phyloP scores from a whole-genome alignment of 768 basidiomycete species.

The Paxillus involutus region DNA sequence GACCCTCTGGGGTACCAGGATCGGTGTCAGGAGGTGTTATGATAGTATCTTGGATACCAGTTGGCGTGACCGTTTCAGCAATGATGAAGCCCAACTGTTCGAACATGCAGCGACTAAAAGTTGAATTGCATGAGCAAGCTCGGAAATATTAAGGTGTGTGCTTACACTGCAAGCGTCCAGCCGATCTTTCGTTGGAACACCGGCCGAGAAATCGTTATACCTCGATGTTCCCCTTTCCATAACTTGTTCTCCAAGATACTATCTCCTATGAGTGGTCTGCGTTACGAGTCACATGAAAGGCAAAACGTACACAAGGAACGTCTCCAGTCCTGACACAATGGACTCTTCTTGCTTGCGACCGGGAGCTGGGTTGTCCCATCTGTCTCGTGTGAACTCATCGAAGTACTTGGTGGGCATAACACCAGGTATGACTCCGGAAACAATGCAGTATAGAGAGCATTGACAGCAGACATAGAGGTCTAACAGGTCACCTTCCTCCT shows the following conservation, averaged over 20 bases:
- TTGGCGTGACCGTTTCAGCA: constrained; percentile 15
- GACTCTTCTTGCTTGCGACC: constrained; percentile 57
- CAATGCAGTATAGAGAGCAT: constrained; percentile 73
- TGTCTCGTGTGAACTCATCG: constrained; percentile 66
- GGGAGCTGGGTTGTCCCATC: constrained; percentile 51
- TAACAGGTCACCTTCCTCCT: constrained; percentile 54
- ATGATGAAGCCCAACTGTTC: constrained; percentile 38
- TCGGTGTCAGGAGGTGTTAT: constrained; percentile 60
- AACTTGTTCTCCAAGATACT: constrained; percentile 76
- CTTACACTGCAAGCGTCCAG: constrained; percentile 62
- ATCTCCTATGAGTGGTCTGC: constrained; percentile 3
- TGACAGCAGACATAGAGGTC: constrained; percentile 87
- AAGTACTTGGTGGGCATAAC: constrained; percentile 63
- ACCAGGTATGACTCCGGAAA: constrained; percentile 69
- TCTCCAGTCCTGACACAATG: constrained; percentile 61
- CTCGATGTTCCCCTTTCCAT: constrained; percentile 67
- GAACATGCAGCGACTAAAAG: constrained; percentile 41
- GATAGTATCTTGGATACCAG: constrained; percentile 39
- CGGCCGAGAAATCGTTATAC: constrained; percentile 51
- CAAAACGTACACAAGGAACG: constrained; percentile 57
- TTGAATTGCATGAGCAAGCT: constrained; percentile 10
- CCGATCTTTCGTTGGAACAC: constrained; percentile 67
- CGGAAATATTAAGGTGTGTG: constrained; percentile 1
- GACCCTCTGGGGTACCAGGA: constrained; percentile 42
- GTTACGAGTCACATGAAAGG: constrained; percentile 1